Conservation (phyloP, 83 land plant species). For the Diphasiastrum complanatum region DNA sequence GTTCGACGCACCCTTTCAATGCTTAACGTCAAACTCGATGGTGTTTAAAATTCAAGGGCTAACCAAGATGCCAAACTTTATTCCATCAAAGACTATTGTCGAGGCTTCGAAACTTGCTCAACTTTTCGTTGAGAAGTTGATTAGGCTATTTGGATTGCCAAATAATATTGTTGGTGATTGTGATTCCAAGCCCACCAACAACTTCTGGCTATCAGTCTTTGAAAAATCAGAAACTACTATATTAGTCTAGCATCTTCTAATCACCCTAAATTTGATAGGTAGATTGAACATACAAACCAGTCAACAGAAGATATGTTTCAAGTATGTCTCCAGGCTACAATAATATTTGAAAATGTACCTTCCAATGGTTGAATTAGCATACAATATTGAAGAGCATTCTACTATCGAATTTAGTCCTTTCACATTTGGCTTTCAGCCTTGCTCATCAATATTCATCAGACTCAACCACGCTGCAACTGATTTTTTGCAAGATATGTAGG, state of each 20-base stretch:
- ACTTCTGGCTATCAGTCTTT: too few species aligned
- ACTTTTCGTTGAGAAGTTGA: too few species aligned
- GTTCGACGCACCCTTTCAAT: too few species aligned
- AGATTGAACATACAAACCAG: neutral
- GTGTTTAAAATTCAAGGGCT: too few species aligned
- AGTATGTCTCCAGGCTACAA: neutral
- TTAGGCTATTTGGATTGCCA: too few species aligned
- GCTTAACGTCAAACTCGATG: too few species aligned
- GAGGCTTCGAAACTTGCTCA: too few species aligned
- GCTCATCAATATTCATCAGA: neutral
- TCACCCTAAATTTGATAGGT: neutral
- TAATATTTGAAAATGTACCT: neutral
- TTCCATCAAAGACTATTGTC: too few species aligned
- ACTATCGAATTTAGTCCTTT: neutral
- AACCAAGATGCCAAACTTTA: too few species aligned
- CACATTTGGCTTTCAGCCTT: neutral
- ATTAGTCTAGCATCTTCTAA: neutral
- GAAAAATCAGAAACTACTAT: too few species aligned
- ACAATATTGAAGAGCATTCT: neutral
- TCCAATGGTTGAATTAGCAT: neutral
- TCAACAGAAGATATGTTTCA: neutral
- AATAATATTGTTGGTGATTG: too few species aligned
- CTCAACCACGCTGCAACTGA: neutral
- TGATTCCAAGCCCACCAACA: too few species aligned
- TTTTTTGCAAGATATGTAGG: neutral